Percentiles rank a stretch among this genome's conserved stretches.
These are phyloP conservation scores for Leccinum arenicola DNA, from an alignment of 768 basidiomycete species.

Conservation along the genomic window DNA sequence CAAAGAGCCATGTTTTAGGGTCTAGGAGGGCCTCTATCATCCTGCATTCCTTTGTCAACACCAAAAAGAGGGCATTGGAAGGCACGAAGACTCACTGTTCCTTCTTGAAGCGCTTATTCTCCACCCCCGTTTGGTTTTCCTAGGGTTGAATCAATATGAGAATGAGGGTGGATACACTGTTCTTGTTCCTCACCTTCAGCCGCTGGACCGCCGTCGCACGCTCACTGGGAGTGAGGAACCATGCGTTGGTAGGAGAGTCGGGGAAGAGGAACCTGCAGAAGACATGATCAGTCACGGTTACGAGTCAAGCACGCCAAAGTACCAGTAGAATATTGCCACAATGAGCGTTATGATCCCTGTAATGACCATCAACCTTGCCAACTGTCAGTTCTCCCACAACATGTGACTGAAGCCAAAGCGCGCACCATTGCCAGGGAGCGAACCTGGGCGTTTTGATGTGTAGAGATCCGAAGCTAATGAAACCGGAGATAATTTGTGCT, in stretches of 20 bases:
- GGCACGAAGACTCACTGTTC: constrained; percentile 59
- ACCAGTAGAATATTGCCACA: constrained; percentile 57
- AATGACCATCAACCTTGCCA: constrained; percentile 63
- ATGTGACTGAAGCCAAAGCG: background rate
- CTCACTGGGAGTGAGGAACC: constrained; percentile 70
- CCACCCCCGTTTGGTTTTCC: constrained; percentile 78
- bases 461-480: constrained; percentile 63
- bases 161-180: background rate
- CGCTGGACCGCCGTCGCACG: constrained; percentile 60
- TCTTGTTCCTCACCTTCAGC: constrained; percentile 48
- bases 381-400: background rate
- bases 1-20: constrained; percentile 77
- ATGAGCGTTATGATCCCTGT: constrained; percentile 59
- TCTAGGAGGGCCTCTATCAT: constrained; percentile 67
- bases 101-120: constrained; percentile 78
- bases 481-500: constrained; percentile 75
- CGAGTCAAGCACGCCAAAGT: background rate
- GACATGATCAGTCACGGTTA: constrained; percentile 1
- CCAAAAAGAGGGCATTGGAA: background rate
- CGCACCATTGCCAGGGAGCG: constrained; percentile 74
- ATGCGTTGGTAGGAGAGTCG: constrained; percentile 70
- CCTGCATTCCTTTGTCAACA: constrained; percentile 33
- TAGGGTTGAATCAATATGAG: constrained; percentile 18
- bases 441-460: constrained; percentile 58
- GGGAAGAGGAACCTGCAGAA: constrained; percentile 61